A percentile compares a stretch with the other conserved stretches of the same genome.
These are phyloP conservation scores for Suillus weaverae DNA, from an alignment of 768 basidiomycete genomes.

Conservation along the genomic window DNA sequence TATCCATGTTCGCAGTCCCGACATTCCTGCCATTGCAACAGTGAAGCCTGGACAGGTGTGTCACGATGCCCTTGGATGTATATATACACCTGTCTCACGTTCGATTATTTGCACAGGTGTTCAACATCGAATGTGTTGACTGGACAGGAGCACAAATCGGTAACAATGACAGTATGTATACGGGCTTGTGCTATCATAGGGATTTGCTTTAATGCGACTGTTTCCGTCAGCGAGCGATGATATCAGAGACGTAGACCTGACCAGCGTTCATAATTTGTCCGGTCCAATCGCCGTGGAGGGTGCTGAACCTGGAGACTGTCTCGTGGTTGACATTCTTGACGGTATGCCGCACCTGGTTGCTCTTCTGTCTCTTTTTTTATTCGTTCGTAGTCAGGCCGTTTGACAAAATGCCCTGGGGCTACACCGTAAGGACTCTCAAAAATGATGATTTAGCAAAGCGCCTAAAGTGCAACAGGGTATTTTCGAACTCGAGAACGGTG, in stretches of 20 bases:
- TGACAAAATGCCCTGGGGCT: conserved; percentile 81
- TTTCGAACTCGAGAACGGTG: conserved; percentile 72
- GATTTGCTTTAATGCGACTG: background rate
- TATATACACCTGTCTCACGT: background rate
- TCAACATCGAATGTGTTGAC: conserved; percentile 72
- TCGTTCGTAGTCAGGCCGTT: conserved; percentile 53
- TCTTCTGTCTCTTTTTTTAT: background rate
- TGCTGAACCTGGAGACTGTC: conserved; percentile 75
- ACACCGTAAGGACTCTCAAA: conserved; percentile 47
- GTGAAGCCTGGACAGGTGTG: conserved; percentile 62
- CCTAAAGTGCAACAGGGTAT: conserved; percentile 51
- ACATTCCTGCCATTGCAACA: conserved; percentile 60
- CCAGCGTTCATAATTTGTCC: conserved; percentile 70
- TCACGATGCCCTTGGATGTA: background rate
- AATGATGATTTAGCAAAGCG: too few relatives aligned
- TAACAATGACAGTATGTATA: conserved; percentile 63
- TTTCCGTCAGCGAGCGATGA: conserved; percentile 57
- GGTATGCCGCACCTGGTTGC: conserved; percentile 34
- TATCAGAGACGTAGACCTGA: conserved; percentile 62
- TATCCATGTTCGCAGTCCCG: conserved; percentile 41
- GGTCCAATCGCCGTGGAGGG: conserved; percentile 76
- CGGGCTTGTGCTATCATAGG: background rate
- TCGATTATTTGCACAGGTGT: conserved; percentile 41
- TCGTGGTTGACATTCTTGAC: conserved; percentile 80
- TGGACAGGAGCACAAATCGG: conserved; percentile 83